Percentiles rank a stretch among this genome's conserved stretches.
Evolutionary conservation across 129 eudicot species (phyloP).

Genomic region (Artemisia annua): DNA sequence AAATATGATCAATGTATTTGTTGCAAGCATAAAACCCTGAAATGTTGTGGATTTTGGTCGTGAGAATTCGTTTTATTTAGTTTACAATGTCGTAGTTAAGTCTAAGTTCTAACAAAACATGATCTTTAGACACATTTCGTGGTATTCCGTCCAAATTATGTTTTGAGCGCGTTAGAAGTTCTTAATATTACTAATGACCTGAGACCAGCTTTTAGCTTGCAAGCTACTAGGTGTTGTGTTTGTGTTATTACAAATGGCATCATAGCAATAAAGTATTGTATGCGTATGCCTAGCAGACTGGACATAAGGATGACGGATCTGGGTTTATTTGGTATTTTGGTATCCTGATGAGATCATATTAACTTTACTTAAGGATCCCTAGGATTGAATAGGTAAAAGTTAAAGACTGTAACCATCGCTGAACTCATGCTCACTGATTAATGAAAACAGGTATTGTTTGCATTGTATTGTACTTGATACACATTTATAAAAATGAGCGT

Average conservation of each 20-base stretch:
- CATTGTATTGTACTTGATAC: too few relatives aligned
- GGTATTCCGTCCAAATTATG: neutral
- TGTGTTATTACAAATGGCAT: neutral
- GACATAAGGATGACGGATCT: neutral
- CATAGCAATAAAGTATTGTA: neutral
- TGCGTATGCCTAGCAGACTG: neutral
- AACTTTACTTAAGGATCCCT: too few relatives aligned
- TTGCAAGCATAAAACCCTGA: slow-evolving; percentile 19
- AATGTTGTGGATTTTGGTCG: slow-evolving; percentile 33
- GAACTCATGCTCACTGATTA: too few relatives aligned
- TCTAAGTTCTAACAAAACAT: slow-evolving; percentile 23
- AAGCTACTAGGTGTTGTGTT: neutral
- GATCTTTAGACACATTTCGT: slow-evolving; percentile 2
- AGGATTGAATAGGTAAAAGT: too few relatives aligned
- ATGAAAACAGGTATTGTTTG: too few relatives aligned
- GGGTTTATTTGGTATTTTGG: neutral
- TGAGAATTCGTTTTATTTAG: slow-evolving; percentile 4
- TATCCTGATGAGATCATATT: neutral
- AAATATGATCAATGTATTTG: slow-evolving; percentile 15
- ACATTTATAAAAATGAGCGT: too few relatives aligned
- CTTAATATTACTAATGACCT: neutral
- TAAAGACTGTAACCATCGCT: too few relatives aligned
- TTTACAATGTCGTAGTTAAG: slow-evolving; percentile 1
- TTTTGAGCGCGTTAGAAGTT: neutral
- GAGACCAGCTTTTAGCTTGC: neutral